Base-by-base conservation (phyloP, 208 protist genomes). In the Trypanosomatidae sp. region DNA sequence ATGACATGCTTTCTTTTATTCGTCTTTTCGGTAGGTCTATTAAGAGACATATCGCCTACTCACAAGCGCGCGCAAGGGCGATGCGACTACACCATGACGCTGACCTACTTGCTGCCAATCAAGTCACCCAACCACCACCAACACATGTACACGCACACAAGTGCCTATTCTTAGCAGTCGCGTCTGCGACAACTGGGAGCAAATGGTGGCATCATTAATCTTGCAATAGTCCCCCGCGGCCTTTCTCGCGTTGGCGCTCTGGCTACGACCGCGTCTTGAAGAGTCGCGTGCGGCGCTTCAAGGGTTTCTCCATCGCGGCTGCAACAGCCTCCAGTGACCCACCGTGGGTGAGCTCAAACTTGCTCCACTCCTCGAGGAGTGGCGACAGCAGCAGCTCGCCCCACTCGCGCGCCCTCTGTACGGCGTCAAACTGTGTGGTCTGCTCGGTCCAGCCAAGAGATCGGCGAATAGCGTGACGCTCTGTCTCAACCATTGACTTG, bases 301-400 rank as follows among this genome's bases (percentile, higher is more conserved):
- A 62, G 1, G 85, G 81, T 56, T 80, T 79, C 71, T 78, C 79
- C 33, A 81, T 73, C 28, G 80, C 82, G 62, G 71, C 79, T 65
- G 71, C 71, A 47, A 93, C 80, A 13, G 77, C 78, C 73, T 87
- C 81, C 62, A 85, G 72, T 39, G 73, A 76, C 44, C 84, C 90
- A 9, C 89, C 90, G 52, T 93, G 76, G 1, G 82, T 80, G 30
- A 91, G 84, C 83, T 97, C 92, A 39, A 93, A 90, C 65, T 80
- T 73, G 49, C 80, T 79, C 89, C 90, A 95, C 67, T 89, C 85
- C 49, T 81, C 62, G 13, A 91, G 73, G 39, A 92, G 76, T 12
- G 92, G 92, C 0, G 69, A 78, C 10, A 95, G 78, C 46, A 95
- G 59, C 60, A 95, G 69, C 58, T 90, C 84, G 9, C 66, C 81